Evolutionary conservation across 2,329 filamentous ascomycete species (phyloP).

Genomic region (Pseudohalonectria lignicola): DNA sequence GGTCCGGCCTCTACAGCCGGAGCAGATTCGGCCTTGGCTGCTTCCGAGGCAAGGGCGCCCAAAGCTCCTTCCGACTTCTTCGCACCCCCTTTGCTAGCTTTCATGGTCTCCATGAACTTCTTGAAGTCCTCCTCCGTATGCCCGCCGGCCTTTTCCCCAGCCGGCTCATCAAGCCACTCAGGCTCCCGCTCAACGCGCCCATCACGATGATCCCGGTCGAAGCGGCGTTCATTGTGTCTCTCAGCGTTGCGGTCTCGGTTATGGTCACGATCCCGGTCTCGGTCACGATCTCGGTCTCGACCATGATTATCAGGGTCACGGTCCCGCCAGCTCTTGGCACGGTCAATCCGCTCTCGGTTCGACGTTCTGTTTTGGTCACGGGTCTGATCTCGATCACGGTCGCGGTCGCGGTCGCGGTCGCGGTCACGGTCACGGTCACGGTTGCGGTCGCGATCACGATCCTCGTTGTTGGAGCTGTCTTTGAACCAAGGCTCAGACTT

Average conservation of each 20-base stretch:
- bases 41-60: conserved; percentile 29
- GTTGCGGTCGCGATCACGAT: conserved; percentile 16
- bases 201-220: conserved; percentile 43
- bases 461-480: conserved; percentile 30
- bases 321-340: conserved; percentile 51
- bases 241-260: conserved; percentile 39
- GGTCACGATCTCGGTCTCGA: conserved; percentile 42
- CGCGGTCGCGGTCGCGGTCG: conserved; percentile 29
- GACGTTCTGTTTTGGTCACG: conserved; percentile 21
- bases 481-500: conserved; percentile 69
- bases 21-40: conserved; percentile 42
- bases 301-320: conserved; percentile 28
- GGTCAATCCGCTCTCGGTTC: conserved; percentile 44
- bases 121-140: conserved; percentile 88
- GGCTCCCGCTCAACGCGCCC: conserved; percentile 66
- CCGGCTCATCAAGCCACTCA: conserved; percentile 77
- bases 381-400: conserved; percentile 18
- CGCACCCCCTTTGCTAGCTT: conserved; percentile 41
- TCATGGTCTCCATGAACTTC: conserved; percentile 90
- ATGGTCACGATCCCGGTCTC: conserved; percentile 45
- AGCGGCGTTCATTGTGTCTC: conserved; percentile 43
- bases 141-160: conserved; percentile 55
- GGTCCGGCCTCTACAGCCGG: conserved; percentile 55
- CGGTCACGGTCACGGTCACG: conserved; percentile 1
- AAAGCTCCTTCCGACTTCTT: conserved; percentile 22